These are phyloP conservation scores for Debaryomyces coudertii DNA, from an alignment of 1,139 yeast genomes.

Conservation along the genomic window DNA sequence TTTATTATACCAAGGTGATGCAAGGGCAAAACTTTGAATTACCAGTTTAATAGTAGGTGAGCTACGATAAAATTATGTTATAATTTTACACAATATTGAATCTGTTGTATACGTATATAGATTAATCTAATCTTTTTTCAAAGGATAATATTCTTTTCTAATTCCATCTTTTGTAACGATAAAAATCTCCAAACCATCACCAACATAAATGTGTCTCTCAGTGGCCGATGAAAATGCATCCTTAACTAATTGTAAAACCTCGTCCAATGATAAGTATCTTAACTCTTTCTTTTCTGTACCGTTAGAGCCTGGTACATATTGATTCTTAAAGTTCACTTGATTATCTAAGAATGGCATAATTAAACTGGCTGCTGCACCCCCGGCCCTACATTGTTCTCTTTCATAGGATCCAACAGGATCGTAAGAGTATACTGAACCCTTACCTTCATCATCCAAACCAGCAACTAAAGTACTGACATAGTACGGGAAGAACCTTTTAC, in stretches of 20 bases:
- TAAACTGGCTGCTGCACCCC: conserved; percentile 95
- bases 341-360: conserved; percentile 97
- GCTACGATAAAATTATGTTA: background rate
- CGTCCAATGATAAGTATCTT: conserved; percentile 73
- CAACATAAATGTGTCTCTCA: conserved; percentile 97
- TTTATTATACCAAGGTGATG: conserved; percentile 79
- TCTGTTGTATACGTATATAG: conserved; percentile 8
- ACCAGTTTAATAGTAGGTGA: conserved; percentile 52
- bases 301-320: conserved; percentile 74
- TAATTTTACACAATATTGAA: conserved; percentile 5
- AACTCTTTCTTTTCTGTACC: conserved; percentile 64
- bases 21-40: conserved; percentile 80
- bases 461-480: conserved; percentile 94
- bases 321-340: conserved; percentile 95
- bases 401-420: conserved; percentile 99
- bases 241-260: conserved; percentile 81
- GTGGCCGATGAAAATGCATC: conserved; percentile 97
- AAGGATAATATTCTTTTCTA: conserved; percentile 76
- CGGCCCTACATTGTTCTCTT: conserved; percentile 96
- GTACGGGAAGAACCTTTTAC: conserved; percentile 95
- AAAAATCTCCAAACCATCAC: conserved; percentile 90
- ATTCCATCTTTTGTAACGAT: conserved; percentile 95
- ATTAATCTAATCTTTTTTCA: conserved; percentile 90
- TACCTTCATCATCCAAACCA: conserved; percentile 92
- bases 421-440: conserved; percentile 92